Conservation (phyloP, 192 early-diverging fungal genomes). For the Pecoramyces ruminantium region DNA sequence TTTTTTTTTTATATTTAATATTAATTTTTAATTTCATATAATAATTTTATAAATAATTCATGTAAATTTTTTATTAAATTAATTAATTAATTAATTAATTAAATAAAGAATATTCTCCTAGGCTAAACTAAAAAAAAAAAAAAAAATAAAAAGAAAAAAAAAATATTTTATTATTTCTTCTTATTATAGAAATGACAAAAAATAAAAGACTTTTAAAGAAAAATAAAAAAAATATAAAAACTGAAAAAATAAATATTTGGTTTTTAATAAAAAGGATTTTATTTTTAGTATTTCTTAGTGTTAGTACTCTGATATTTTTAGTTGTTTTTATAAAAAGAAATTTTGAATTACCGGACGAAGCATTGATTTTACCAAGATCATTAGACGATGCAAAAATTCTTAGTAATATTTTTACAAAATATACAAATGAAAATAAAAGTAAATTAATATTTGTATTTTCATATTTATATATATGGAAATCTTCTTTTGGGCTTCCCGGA, state of each 20-base stretch:
- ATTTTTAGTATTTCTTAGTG: background rate
- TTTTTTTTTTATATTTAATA: too few relatives aligned
- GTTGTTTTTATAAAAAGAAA: background rate
- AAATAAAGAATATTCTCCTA: too few relatives aligned
- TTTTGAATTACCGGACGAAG: background rate
- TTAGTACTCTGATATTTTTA: background rate
- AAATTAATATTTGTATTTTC: background rate
- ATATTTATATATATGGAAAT: background rate
- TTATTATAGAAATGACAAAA: too few relatives aligned
- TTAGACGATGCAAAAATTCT: background rate
- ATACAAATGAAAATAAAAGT: background rate
- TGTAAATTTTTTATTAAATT: too few relatives aligned
- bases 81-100: too few relatives aligned
- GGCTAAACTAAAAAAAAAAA: too few relatives aligned
- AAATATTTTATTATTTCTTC: too few relatives aligned
- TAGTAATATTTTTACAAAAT: background rate
- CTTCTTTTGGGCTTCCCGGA: background rate
- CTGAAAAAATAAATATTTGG: background rate
- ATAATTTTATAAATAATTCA: too few relatives aligned
- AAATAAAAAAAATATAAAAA: too few relatives aligned
- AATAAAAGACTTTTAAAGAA: too few relatives aligned
- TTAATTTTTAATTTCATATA: too few relatives aligned
- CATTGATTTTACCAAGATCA: background rate
- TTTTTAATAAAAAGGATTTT: background rate
- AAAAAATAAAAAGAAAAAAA: too few relatives aligned